Conservation (phyloP, 1,284 basidiomycete species). For the Ceratobasidium papillatum region DNA sequence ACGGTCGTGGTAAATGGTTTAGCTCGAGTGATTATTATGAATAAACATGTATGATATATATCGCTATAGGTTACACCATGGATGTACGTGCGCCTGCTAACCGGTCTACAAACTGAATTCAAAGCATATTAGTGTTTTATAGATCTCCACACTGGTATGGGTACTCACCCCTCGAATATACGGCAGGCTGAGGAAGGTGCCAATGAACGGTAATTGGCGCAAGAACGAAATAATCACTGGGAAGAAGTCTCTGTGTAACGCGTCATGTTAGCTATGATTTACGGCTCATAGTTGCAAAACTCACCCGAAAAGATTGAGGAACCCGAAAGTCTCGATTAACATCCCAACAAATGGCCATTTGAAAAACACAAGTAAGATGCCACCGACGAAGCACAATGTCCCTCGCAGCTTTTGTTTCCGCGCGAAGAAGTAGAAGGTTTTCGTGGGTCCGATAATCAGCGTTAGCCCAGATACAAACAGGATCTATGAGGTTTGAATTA, state of each 20-base stretch:
- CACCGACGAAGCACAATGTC: constrained; percentile 90
- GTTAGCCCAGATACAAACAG: constrained; percentile 92
- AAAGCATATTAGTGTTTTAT: not conserved
- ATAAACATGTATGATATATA: not conserved
- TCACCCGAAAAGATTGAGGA: constrained; percentile 97
- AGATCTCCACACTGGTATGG: not conserved
- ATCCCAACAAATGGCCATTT: constrained; percentile 96
- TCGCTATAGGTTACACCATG: constrained; percentile 60
- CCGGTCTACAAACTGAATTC: constrained; percentile 70
- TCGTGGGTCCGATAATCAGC: constrained; percentile 93
- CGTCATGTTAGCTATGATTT: not conserved
- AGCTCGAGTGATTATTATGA: too few relatives aligned
- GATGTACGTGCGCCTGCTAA: constrained; percentile 78
- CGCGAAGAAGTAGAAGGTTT: constrained; percentile 99
- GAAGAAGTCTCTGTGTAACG: constrained; percentile 89
- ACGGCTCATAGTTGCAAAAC: not conserved
- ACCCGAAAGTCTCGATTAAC: constrained; percentile 93
- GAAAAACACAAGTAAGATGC: constrained; percentile 86
- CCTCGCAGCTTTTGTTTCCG: constrained; percentile 95
- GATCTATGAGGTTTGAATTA: constrained; percentile 63
- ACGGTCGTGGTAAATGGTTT: too few relatives aligned
- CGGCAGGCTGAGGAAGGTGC: constrained; percentile 85
- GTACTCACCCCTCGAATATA: constrained; percentile 67
- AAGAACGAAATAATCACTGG: constrained; percentile 97
- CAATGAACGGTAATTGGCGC: constrained; percentile 92